These are phyloP conservation scores for Theileria luwenshuni DNA, from an alignment of 169 alveolate genomes.

Conservation along the genomic window DNA sequence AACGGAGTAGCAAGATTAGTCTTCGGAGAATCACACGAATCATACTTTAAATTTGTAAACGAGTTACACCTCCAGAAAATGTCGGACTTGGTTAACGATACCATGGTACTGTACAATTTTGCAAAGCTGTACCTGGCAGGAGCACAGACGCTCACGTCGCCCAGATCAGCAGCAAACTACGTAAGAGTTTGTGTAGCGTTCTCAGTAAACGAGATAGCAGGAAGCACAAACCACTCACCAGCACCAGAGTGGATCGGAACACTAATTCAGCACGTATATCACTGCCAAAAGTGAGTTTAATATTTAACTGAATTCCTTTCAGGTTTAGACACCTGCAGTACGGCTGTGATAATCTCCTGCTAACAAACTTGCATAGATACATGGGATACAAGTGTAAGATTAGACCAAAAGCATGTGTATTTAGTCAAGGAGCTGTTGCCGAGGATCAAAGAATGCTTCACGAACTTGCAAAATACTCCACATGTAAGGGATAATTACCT, in stretches of 20 bases:
- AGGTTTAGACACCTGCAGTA: slow-evolving; percentile 56
- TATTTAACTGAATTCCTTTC: neutral
- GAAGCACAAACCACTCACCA: slow-evolving; percentile 35
- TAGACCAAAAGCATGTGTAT: neutral
- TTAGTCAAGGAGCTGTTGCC: slow-evolving; percentile 36
- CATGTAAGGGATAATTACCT: slow-evolving; percentile 32
- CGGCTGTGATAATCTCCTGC: slow-evolving; percentile 50
- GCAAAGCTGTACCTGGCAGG: slow-evolving; percentile 59
- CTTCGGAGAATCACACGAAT: slow-evolving; percentile 24
- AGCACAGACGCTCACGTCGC: slow-evolving; percentile 57
- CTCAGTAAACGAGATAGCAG: slow-evolving; percentile 61
- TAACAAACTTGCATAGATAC: slow-evolving; percentile 43
- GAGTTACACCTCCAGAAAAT: slow-evolving; percentile 49
- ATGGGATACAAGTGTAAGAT: slow-evolving; percentile 44
- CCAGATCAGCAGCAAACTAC: slow-evolving; percentile 61
- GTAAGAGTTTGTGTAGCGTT: slow-evolving; percentile 53
- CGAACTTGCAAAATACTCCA: slow-evolving; percentile 35
- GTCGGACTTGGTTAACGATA: slow-evolving; percentile 45
- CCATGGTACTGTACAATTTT: slow-evolving; percentile 39
- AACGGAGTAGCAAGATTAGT: slow-evolving; percentile 42
- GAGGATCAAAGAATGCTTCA: slow-evolving; percentile 62
- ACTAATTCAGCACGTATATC: slow-evolving; percentile 59
- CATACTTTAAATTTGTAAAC: slow-evolving; percentile 21
- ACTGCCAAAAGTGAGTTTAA: slow-evolving; percentile 21
- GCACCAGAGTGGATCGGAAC: slow-evolving; percentile 51